Evolutionary conservation across 495 filamentous ascomycete genomes (phyloP), one percentile per base, ranked within the genome.

Genomic region (Annulohypoxylon maeteangense): DNA sequence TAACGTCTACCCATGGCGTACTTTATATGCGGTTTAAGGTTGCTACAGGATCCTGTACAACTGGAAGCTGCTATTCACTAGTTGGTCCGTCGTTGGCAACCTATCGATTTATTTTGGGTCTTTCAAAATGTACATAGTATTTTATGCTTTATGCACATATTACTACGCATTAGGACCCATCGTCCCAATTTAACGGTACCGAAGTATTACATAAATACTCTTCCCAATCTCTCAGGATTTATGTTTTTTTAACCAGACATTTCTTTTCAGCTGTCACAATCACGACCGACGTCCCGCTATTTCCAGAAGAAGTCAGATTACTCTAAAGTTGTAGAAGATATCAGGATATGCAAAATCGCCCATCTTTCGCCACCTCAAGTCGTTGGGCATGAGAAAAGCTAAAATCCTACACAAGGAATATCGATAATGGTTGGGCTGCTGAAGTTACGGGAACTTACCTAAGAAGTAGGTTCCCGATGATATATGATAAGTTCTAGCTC

Each of bases 391-490:
- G 18, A 34, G 11, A 51, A 58, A 20, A 64, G 61, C 60, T 7
- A 31, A 22, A 63, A 23, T n/a, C 36, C n/a, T 34, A 58, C 62
- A 34, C 29, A 54, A 34, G 29, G 16, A 34, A 54, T 32, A 29
- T 31, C 16, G 18, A 53, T 54, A 34, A n/a, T 57, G 27, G 34
- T 57, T 57, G 54, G 54, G 51, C 40, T 25, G 44, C 34, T 48
- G 54, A 51, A 38, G 53, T 34, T 50, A 11, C 48, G 54, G 31
- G 45, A 50, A 22, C n/a, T 57, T 54, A 18, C 20, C n/a, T 44
- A 44, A 44, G 20, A 69, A 54, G 61, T 53, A 58, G 48, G 45
- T 73, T 59, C 54, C 54, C 42, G 61, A 65, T 58, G 65, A 68
- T 62, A 47, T 48, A 54, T 73, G 48, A 31, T 32, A 45, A 8